Percentiles rank a stretch among this genome's conserved stretches.
Evolutionary conservation across 1,284 basidiomycete species (phyloP).

Genomic region (Cryptococcus sp.): DNA sequence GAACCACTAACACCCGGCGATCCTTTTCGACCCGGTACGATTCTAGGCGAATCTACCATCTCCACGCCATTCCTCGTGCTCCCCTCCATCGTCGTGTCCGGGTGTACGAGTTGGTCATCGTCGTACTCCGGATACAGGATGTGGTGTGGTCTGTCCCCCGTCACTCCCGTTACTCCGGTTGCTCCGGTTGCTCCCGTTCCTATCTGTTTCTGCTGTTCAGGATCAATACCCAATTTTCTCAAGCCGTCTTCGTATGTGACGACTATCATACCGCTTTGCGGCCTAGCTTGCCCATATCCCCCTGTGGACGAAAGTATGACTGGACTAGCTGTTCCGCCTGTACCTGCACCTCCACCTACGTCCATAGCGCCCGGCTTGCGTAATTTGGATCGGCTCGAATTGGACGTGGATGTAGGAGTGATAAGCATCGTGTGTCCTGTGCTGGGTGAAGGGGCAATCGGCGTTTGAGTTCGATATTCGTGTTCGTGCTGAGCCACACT

Average conservation of each 20-base stretch:
- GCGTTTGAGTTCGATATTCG: background rate
- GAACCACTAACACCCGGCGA: background rate
- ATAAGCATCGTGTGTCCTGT: slow-evolving; percentile 17
- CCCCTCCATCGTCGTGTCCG: too few relatives aligned
- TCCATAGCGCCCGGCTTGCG: background rate
- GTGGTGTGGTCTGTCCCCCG: slow-evolving; percentile 10
- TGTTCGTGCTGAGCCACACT: background rate
- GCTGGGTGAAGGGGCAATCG: slow-evolving; percentile 6
- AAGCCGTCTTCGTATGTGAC: slow-evolving; percentile 35
- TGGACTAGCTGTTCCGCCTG: background rate
- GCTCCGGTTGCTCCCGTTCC: too few relatives aligned
- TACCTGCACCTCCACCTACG: background rate
- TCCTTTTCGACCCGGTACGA: background rate
- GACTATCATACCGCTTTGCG: slow-evolving; percentile 20
- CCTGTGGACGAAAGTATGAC: background rate
- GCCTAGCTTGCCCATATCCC: background rate
- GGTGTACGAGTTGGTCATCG: too few relatives aligned
- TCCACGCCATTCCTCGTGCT: background rate
- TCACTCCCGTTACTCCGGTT: too few relatives aligned
- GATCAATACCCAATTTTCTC: slow-evolving; percentile 22
- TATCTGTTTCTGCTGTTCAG: background rate
- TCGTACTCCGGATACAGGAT: slow-evolving; percentile 7
- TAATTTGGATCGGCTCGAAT: background rate
- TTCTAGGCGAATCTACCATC: slow-evolving; percentile 7
- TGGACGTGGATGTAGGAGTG: slow-evolving; percentile 7